These are phyloP conservation scores for Lactuca sativa DNA, from an alignment of 129 eudicot species.

Conservation along the genomic window DNA sequence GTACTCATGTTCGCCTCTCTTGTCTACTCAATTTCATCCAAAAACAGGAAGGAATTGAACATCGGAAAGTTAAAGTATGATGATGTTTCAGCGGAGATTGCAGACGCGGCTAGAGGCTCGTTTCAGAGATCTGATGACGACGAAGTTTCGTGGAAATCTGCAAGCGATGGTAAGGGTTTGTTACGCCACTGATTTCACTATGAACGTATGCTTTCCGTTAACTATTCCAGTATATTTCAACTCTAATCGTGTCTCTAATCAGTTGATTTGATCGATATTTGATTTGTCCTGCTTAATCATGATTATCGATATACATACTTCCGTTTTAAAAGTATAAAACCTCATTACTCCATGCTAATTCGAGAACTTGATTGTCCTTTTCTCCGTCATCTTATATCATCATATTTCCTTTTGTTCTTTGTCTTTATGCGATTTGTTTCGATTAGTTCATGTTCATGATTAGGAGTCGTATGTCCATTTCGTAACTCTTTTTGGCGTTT, in stretches of 20 bases:
- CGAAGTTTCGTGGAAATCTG: conserved; percentile 12
- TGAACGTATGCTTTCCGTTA: background rate
- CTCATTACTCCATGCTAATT: conserved; percentile 7
- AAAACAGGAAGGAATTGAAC: conserved; percentile 6
- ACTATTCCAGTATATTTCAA: background rate
- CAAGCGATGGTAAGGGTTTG: conserved; percentile 12
- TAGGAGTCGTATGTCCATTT: background rate
- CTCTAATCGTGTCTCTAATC: background rate
- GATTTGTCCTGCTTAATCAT: background rate
- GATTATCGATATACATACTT: background rate
- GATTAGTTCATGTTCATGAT: background rate
- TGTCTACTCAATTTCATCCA: conserved; percentile 16
- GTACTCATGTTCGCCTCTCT: conserved; percentile 10
- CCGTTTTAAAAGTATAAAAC: background rate
- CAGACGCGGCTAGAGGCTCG: background rate
- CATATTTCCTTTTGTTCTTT: background rate
- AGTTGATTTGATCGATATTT: background rate
- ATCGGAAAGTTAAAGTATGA: background rate
- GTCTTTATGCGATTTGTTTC: background rate
- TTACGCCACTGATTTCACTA: background rate
- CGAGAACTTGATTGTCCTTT: background rate
- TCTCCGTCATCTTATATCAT: background rate
- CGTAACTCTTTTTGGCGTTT: conserved; percentile 4
- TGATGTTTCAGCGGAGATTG: background rate
- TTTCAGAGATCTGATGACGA: conserved; percentile 19